Conservation (phyloP, 2,329 filamentous ascomycete species). For the Sporothrix brasiliensis region DNA sequence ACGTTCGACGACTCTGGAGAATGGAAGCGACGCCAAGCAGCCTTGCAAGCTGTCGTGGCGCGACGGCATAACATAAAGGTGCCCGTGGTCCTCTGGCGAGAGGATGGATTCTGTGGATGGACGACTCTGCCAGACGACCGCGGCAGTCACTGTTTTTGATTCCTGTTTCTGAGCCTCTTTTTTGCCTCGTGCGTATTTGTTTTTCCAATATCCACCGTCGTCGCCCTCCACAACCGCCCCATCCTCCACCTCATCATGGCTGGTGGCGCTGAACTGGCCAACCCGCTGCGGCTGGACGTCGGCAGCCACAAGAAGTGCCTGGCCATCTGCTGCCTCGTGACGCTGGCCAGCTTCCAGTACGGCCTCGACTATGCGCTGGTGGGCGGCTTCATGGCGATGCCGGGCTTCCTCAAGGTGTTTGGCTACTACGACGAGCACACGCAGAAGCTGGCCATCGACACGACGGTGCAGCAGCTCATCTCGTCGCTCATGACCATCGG, state of each 20-base stretch:
- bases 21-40: background rate
- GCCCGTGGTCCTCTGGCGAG: background rate
- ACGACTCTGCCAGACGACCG: background rate
- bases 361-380: slow-evolving; percentile 44
- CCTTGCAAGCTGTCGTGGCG: background rate
- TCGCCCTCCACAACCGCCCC: background rate
- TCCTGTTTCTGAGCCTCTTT: background rate
- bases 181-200: background rate
- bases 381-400: slow-evolving; percentile 45
- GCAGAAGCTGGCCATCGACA: slow-evolving; percentile 42
- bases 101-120: background rate
- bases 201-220: background rate
- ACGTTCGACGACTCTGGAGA: no score
- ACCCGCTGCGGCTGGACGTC: slow-evolving; percentile 41
- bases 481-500: slow-evolving; percentile 45
- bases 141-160: background rate
- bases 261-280: slow-evolving; percentile 37
- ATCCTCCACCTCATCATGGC: slow-evolving; percentile 9
- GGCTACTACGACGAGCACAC: slow-evolving; percentile 41
- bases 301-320: slow-evolving; percentile 41
- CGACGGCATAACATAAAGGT: slow-evolving; percentile 1
- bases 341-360: slow-evolving; percentile 44
- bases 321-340: slow-evolving; percentile 40
- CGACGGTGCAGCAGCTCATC: slow-evolving; percentile 45
- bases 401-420: slow-evolving; percentile 44